Percentiles rank a stretch among this genome's conserved stretches.
Conservation (phyloP, 305 asterid genomes). For the Plantago coronopus region DNA sequence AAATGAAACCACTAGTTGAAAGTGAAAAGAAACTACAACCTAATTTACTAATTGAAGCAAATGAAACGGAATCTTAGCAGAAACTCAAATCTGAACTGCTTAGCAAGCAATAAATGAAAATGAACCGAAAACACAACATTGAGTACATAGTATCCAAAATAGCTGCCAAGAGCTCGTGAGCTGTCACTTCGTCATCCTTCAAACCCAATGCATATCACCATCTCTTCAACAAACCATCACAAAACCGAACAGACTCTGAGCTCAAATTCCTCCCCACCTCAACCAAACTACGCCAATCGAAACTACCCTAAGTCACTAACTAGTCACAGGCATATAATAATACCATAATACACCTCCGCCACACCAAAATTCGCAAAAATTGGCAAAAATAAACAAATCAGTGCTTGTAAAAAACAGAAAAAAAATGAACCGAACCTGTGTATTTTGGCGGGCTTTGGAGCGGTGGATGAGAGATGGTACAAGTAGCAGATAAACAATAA, state of each 20-base stretch:
- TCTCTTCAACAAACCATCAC: conserved; percentile 7
- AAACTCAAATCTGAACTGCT: background rate
- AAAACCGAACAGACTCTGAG: background rate
- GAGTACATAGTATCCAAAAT: conserved; percentile 21
- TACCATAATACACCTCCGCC: background rate
- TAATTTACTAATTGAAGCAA: background rate
- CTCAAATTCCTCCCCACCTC: conserved; percentile 18
- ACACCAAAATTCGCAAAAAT: background rate
- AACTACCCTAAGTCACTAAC: conserved; percentile 21
- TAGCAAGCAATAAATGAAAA: conserved; percentile 19
- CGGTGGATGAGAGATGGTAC: background rate
- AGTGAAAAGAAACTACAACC: too few species aligned
- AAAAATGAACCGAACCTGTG: background rate
- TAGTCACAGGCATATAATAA: too few species aligned
- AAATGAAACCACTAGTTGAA: background rate
- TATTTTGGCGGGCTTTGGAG: background rate
- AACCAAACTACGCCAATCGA: conserved; percentile 14
- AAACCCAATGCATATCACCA: background rate
- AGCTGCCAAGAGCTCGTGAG: conserved; percentile 4
- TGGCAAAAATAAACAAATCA: background rate
- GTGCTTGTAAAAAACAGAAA: conserved; percentile 11
- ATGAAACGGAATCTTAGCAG: background rate
- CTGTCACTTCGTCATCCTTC: conserved; percentile 14
- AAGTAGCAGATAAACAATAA: background rate
- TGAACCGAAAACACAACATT: conserved; percentile 18